These are phyloP conservation scores for Lasiosphaeria hispida DNA, from an alignment of 495 filamentous ascomycete species.

Conservation along the genomic window DNA sequence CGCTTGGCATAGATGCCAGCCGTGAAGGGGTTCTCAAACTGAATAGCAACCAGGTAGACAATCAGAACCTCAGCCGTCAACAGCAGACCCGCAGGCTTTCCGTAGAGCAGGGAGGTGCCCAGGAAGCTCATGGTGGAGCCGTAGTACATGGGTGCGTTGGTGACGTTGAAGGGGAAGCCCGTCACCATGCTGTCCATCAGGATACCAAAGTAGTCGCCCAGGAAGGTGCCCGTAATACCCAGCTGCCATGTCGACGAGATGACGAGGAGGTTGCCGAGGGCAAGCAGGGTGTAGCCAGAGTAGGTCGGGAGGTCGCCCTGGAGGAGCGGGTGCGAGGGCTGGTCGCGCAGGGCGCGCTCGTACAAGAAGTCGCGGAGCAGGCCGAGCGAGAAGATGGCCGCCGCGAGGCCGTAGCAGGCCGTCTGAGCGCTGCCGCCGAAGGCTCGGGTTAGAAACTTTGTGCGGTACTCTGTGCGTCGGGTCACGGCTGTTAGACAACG, in stretches of 20 bases:
- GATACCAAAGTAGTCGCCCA: conserved; percentile 98
- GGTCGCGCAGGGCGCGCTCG: conserved; percentile 70
- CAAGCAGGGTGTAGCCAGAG: conserved; percentile 67
- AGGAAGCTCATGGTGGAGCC: conserved; percentile 90
- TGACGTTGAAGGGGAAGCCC: conserved; percentile 93
- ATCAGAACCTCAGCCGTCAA: conserved; percentile 72
- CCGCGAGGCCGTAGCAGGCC: conserved; percentile 87
- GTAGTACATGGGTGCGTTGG: conserved; percentile 93
- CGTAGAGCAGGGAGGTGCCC: conserved; percentile 82
- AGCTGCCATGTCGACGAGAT: conserved; percentile 85
- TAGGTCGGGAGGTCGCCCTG: conserved; percentile 47
- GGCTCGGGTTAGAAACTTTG: conserved; percentile 79
- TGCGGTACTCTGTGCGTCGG: conserved; percentile 72
- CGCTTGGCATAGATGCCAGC: conserved; percentile 91
- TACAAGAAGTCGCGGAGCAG: conserved; percentile 79
- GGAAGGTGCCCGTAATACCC: conserved; percentile 94
- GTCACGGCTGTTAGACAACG: conserved; percentile 14
- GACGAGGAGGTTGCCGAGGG: conserved; percentile 78
- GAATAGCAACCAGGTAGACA: conserved; percentile 78
- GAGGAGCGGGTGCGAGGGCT: conserved; percentile 71
- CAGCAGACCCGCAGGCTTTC: conserved; percentile 82
- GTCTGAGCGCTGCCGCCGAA: conserved; percentile 76
- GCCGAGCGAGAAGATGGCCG: conserved; percentile 85
- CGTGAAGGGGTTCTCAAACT: conserved; percentile 97
- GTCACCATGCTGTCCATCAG: conserved; percentile 93